Conservation (phyloP, 75 land plant species). For the Azolla pinnata region DNA sequence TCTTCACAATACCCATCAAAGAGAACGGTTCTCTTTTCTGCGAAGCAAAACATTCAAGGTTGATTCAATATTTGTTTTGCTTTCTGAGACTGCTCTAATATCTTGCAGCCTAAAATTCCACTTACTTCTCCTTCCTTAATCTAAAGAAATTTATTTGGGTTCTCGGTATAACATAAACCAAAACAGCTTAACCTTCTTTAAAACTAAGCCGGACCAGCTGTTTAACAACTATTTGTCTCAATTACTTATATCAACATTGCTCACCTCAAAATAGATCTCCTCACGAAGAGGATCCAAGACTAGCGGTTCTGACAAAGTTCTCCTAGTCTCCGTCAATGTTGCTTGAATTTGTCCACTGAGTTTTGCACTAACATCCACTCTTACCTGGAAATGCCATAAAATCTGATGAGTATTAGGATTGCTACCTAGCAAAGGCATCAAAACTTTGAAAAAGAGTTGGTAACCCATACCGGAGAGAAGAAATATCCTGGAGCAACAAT, state of each 20-base stretch:
- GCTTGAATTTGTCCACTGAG: constrained; percentile 84
- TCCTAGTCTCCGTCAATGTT: constrained; percentile 71
- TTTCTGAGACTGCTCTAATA: neutral
- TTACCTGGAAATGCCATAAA: constrained; percentile 43
- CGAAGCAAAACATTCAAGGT: constrained; percentile 1
- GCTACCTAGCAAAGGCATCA: neutral
- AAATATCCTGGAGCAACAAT: constrained; percentile 78
- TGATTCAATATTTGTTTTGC: neutral
- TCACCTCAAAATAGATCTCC: constrained; percentile 90
- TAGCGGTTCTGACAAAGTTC: constrained; percentile 45
- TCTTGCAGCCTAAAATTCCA: neutral
- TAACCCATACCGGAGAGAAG: constrained; percentile 71
- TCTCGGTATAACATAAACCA: too few species aligned
- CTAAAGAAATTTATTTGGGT: too few species aligned
- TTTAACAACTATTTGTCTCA: too few species aligned
- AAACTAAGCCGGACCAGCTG: neutral
- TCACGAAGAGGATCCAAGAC: constrained; percentile 87
- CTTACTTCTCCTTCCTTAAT: too few species aligned
- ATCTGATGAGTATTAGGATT: neutral
- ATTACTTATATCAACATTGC: too few species aligned
- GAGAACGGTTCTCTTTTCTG: constrained; percentile 88
- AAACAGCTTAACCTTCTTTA: too few species aligned
- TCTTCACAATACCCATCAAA: constrained; percentile 62
- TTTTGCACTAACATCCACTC: constrained; percentile 94
- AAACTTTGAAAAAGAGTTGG: neutral